Evolutionary conservation across 495 filamentous ascomycete species (phyloP).

Genomic region (Penicillium goetzii): DNA sequence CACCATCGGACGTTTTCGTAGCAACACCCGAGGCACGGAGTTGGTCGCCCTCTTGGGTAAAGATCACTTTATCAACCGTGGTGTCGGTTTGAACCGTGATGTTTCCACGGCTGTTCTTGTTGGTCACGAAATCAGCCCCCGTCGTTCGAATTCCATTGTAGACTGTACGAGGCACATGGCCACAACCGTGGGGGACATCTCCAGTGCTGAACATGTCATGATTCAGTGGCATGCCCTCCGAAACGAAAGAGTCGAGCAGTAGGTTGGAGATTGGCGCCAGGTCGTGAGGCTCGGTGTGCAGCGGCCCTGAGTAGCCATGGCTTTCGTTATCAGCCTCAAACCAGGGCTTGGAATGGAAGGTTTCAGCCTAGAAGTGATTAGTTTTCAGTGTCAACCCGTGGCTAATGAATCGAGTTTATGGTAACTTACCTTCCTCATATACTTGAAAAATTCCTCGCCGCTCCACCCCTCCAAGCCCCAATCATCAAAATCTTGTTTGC

Average conservation of each 20-base stretch:
- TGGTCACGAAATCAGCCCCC: slow-evolving; percentile 50
- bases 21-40: slow-evolving; percentile 35
- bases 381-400: background rate
- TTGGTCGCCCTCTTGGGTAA: slow-evolving; percentile 23
- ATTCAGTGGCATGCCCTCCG: slow-evolving; percentile 47
- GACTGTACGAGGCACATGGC: slow-evolving; percentile 54
- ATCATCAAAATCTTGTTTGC: slow-evolving; percentile 63
- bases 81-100: slow-evolving; percentile 44
- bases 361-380: slow-evolving; percentile 43
- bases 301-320: slow-evolving; percentile 50
- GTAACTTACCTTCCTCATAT: slow-evolving; percentile 51
- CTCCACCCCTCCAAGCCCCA: slow-evolving; percentile 60
- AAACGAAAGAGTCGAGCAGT: slow-evolving; percentile 52
- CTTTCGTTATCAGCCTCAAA: slow-evolving; percentile 40
- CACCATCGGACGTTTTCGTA: slow-evolving; percentile 30
- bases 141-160: slow-evolving; percentile 54
- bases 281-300: slow-evolving; percentile 53
- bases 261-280: slow-evolving; percentile 53
- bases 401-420: background rate
- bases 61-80: slow-evolving; percentile 41
- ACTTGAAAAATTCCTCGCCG: slow-evolving; percentile 56
- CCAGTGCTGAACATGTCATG: slow-evolving; percentile 57
- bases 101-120: slow-evolving; percentile 39
- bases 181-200: slow-evolving; percentile 52
- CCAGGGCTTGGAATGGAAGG: slow-evolving; percentile 51